phyloP scores from a whole-genome alignment of 2,329 filamentous ascomycete species.

The Ophiostoma ulmi region DNA sequence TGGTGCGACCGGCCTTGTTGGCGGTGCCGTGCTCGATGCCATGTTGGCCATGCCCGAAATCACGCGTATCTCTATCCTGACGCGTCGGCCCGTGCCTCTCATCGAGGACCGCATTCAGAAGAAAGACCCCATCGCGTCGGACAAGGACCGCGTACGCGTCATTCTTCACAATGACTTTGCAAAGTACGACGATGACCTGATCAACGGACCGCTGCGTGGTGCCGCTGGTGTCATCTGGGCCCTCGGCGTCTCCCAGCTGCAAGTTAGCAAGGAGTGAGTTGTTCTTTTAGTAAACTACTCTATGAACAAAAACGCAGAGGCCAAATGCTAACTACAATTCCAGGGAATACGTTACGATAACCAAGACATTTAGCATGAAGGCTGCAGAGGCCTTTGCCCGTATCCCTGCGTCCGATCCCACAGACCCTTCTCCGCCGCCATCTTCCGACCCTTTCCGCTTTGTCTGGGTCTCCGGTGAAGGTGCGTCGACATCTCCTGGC shows the following conservation, averaged over 20 bases:
- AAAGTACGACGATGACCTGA: slow-evolving; percentile 52
- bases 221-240: slow-evolving; percentile 71
- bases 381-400: slow-evolving; percentile 22
- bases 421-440: background rate
- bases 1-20: slow-evolving; percentile 63
- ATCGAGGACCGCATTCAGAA: slow-evolving; percentile 43
- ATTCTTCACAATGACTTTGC: slow-evolving; percentile 65
- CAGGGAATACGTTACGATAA: slow-evolving; percentile 62
- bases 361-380: slow-evolving; percentile 58
- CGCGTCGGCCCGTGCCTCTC: slow-evolving; percentile 59
- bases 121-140: slow-evolving; percentile 41
- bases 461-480: slow-evolving; percentile 63
- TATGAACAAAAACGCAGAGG: no score
- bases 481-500: slow-evolving; percentile 54
- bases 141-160: slow-evolving; percentile 50
- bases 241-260: slow-evolving; percentile 57
- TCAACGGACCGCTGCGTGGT: slow-evolving; percentile 52
- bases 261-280: slow-evolving; percentile 54
- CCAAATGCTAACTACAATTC: background rate
- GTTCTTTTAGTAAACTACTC: background rate
- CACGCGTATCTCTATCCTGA: slow-evolving; percentile 63
- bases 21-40: slow-evolving; percentile 55
- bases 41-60: slow-evolving; percentile 55
- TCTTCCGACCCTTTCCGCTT: slow-evolving; percentile 53
- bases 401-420: slow-evolving; percentile 13